Conservation (phyloP, 345 rosid species). For the Citrus unshiu region DNA sequence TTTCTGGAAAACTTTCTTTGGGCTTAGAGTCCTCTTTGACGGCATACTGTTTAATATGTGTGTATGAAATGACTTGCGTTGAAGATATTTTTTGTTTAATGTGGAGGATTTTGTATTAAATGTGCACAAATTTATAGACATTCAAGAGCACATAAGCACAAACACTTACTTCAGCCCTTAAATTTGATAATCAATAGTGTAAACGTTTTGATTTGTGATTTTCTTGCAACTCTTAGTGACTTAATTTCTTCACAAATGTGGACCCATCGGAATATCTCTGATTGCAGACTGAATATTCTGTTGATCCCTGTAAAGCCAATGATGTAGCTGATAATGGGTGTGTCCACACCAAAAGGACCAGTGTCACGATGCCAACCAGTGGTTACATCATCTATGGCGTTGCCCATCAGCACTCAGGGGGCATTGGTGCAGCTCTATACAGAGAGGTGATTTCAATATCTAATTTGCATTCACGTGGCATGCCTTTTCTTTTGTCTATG, state of each 20-base stretch:
- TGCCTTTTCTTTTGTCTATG: neutral
- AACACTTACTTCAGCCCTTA: neutral
- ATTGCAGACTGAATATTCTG: constrained; percentile 60
- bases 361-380: constrained; percentile 52
- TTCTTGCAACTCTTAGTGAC: neutral
- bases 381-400: constrained; percentile 83
- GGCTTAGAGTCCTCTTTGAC: neutral
- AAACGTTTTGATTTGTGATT: neutral
- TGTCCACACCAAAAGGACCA: constrained; percentile 44
- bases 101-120: neutral
- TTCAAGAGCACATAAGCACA: neutral
- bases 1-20: neutral
- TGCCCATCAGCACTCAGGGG: constrained; percentile 81
- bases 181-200: neutral
- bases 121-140: neutral
- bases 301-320: constrained; percentile 45
- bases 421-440: constrained; percentile 60
- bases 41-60: neutral
- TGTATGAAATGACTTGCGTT: neutral
- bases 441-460: constrained; percentile 48
- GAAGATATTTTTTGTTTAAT: neutral
- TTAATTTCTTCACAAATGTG: neutral
- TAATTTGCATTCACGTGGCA: neutral
- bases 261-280: neutral
- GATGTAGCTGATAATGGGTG: constrained; percentile 24